phyloP scores from a whole-genome alignment of 768 basidiomycete genomes.

The Agrocybe praecox region DNA sequence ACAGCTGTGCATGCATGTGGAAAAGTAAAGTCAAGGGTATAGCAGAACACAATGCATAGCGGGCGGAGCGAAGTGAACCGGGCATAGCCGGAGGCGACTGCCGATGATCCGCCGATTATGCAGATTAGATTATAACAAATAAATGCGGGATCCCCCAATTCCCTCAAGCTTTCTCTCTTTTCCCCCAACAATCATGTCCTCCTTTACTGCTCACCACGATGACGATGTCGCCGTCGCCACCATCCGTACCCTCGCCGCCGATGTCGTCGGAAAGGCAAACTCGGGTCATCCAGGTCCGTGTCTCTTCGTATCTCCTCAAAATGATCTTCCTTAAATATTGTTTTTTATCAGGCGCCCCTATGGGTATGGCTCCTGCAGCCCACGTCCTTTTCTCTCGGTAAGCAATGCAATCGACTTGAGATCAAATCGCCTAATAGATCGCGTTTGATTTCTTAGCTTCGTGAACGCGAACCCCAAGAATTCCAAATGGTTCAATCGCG shows the following conservation, averaged over 20 bases:
- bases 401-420: background rate
- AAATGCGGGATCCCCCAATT: conserved; percentile 7
- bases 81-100: conserved; percentile 9
- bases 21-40: conserved; percentile 1
- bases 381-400: conserved; percentile 82
- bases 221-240: conserved; percentile 70
- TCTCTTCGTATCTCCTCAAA: background rate
- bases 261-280: conserved; percentile 85
- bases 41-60: conserved; percentile 5
- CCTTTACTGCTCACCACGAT: conserved; percentile 37
- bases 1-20: conserved; percentile 71
- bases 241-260: conserved; percentile 76
- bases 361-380: conserved; percentile 89
- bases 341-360: conserved; percentile 71
- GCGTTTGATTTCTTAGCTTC: conserved; percentile 51
- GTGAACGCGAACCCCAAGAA: conserved; percentile 87
- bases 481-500: conserved; percentile 94
- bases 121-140: conserved; percentile 21
- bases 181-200: conserved; percentile 39
- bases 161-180: conserved; percentile 17
- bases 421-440: conserved; percentile 7
- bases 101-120: conserved; percentile 17
- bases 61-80: conserved; percentile 1
- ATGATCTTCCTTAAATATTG: conserved; percentile 11
- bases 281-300: conserved; percentile 86